A percentile compares a stretch with the other conserved stretches of the same genome.
These are phyloP conservation scores for Chlamydomonas urium DNA, from an alignment of 139 green algal genomes.

Conservation along the genomic window DNA sequence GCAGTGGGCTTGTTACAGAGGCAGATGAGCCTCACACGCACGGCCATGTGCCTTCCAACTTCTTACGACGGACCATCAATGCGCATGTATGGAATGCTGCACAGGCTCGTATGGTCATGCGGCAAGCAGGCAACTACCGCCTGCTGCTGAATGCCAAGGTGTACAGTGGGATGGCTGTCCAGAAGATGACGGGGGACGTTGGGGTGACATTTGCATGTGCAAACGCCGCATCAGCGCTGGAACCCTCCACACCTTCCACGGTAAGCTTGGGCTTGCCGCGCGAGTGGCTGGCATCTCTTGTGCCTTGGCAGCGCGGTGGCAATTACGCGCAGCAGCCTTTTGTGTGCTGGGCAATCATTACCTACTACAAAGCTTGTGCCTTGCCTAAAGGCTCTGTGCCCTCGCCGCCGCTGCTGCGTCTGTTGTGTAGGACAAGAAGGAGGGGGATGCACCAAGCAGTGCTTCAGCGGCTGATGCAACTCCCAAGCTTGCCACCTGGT, in stretches of 20 bases:
- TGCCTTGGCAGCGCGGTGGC: background rate
- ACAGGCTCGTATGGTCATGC: conserved; percentile 84
- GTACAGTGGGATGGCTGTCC: conserved; percentile 63
- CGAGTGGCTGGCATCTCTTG: background rate
- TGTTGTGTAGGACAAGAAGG: conserved; percentile 11
- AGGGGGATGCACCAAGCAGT: background rate
- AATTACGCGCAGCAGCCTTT: background rate
- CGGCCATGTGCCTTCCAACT: background rate
- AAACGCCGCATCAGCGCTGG: conserved; percentile 49
- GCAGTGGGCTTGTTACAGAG: background rate
- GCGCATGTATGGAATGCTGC: background rate
- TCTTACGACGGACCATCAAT: background rate
- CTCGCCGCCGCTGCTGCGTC: background rate
- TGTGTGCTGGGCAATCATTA: background rate
- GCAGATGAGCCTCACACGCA: background rate
- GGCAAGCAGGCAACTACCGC: conserved; percentile 71
- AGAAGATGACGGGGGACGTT: conserved; percentile 77
- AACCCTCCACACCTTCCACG: background rate
- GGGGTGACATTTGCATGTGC: conserved; percentile 74
- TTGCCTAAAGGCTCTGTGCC: background rate
- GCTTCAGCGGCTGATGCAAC: background rate
- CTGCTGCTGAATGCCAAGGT: conserved; percentile 90
- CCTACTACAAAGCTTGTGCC: background rate
- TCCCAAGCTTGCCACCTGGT: conserved; percentile 20
- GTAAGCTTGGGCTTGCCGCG: background rate